These are phyloP conservation scores for Candida tetrigidarum DNA, from an alignment of 1,139 yeast genomes.

Conservation along the genomic window DNA sequence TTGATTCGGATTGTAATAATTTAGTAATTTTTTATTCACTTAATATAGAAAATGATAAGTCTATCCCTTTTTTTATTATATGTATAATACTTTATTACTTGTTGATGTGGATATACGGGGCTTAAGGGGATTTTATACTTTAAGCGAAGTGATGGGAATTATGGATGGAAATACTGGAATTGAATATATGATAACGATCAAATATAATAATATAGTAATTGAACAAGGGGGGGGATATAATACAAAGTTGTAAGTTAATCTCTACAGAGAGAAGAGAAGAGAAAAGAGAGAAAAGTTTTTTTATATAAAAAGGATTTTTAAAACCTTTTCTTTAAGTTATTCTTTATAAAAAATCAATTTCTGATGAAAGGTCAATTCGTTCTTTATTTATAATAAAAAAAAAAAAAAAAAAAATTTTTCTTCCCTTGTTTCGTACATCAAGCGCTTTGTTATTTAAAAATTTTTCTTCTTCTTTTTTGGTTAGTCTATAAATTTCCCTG, in stretches of 20 bases:
- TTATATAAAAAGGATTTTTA: background rate
- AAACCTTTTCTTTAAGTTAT: background rate
- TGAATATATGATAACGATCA: background rate
- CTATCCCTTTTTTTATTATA: background rate
- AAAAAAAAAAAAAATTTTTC: conserved; percentile 3
- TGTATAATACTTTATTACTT: background rate
- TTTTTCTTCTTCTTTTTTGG: background rate
- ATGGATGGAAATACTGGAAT: background rate
- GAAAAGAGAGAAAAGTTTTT: conserved; percentile 4
- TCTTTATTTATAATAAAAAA: too few species aligned
- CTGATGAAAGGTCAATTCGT: too few species aligned
- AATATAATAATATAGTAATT: background rate
- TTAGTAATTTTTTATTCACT: background rate
- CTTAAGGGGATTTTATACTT: background rate
- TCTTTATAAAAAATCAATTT: too few species aligned
- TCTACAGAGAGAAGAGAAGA: background rate
- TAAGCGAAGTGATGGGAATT: background rate
- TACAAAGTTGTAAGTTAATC: too few species aligned
- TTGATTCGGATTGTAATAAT: conserved; percentile 1
- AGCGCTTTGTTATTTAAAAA: background rate
- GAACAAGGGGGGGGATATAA: too few species aligned
- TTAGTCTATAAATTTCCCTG: too few species aligned
- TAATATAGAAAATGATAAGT: background rate
- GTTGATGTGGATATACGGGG: background rate
- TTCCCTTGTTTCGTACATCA: background rate